Evolutionary conservation across 306 rosid genomes (phyloP), one percentile per base, ranked within the genome.

Genomic region (Citrullus mucosospermus): DNA sequence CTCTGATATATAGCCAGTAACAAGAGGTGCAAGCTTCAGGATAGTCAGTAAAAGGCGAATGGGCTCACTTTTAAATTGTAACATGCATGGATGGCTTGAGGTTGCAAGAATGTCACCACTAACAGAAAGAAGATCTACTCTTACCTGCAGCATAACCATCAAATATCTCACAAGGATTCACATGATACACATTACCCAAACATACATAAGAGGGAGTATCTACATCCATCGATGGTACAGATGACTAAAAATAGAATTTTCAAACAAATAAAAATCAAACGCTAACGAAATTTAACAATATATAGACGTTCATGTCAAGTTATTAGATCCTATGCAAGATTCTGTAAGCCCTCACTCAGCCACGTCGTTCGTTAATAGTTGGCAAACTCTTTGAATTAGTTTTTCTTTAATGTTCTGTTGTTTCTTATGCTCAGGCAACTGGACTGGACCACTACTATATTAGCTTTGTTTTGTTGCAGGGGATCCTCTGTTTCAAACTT

Each of bases 61-160:
- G 60, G 93, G 91, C 86, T 88, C 91, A 22, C 98, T 93, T 85
- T 76, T 88, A 84, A 88, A 93, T 25, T 77, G 82, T 85, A 93
- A 83, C 92, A 93, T 91, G 85, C 88, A 90, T 57, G 97, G 96
- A 72, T 85, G 90, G 77, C 93, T 88, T 70, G 78, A 88, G 83
- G 90, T 91, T 63, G 91, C 88, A 53, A 93, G 89, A 79, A 83
- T 81, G 86, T 83, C 87, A 43, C 97, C 98, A 80, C 78, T 78
- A 17, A 72, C 69, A 58, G 86, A 84, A 6, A 92, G 82, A 82
- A 87, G 84, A 48, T 88, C 94, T 55, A 90, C 86, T 85, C 90
- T 90, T 76, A 82, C 81, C 98, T 90, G 70, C 77, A 72, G 57
- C 44, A 72, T 14, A 51, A 25, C 60, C 77, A 72, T 28, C 59